Conservation (phyloP, 352 stramenopile species). For the Peronospora destructor region DNA sequence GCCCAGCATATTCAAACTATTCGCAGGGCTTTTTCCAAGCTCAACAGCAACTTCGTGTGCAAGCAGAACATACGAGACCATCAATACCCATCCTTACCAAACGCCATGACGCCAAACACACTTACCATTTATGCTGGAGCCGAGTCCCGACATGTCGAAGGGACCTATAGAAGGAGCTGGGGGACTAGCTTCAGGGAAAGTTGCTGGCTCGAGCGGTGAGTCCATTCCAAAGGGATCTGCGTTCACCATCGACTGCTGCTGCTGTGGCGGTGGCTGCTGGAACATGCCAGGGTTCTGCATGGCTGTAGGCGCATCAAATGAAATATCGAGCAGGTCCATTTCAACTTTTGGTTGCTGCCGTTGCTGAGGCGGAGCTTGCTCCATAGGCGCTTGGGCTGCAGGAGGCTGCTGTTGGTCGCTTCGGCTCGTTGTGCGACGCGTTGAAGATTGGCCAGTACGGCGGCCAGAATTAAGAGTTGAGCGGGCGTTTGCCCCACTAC, state of each 20-base stretch:
- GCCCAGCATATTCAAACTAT: constrained; percentile 25
- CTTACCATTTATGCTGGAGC: constrained; percentile 65
- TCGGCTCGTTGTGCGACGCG: constrained; percentile 29
- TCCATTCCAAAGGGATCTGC: constrained; percentile 65
- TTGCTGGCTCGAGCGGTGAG: constrained; percentile 29
- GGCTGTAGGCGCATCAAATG: constrained; percentile 52
- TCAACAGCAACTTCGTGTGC: constrained; percentile 31
- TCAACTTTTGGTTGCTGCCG: constrained; percentile 43
- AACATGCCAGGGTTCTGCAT: constrained; percentile 32
- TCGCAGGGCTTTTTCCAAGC: constrained; percentile 34
- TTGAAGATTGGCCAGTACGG: constrained; percentile 18
- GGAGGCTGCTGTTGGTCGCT: constrained; percentile 39
- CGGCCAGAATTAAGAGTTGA: constrained; percentile 29
- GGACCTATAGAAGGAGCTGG: constrained; percentile 46
- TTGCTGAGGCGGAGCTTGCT: constrained; percentile 26
- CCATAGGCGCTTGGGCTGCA: constrained; percentile 29
- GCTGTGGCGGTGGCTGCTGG: constrained; percentile 26
- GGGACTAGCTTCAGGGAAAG: constrained; percentile 24
- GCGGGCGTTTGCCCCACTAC: constrained; percentile 22
- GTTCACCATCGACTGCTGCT: constrained; percentile 31
- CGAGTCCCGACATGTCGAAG: constrained; percentile 67
- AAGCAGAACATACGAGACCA: constrained; percentile 8
- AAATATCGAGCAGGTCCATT: constrained; percentile 81
- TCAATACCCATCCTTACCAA: constrained; percentile 1
- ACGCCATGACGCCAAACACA: constrained; percentile 1